phyloP scores from a whole-genome alignment of 2,329 filamentous ascomycete genomes.

The Sporothrix luriei region DNA sequence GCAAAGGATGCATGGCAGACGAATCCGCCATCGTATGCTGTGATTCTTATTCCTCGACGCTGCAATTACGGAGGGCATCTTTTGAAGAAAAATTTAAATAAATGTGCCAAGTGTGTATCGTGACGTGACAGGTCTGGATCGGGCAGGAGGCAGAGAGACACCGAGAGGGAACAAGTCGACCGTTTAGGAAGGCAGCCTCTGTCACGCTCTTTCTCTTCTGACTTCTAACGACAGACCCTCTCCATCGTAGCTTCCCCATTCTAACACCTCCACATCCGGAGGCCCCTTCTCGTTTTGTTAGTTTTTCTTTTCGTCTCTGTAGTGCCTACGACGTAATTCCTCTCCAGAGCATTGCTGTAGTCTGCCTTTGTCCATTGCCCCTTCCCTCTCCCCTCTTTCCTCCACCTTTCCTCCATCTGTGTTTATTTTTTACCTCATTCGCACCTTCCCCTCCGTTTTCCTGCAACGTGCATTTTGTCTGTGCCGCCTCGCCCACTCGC shows the following conservation, averaged over 20 bases:
- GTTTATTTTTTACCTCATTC: constrained; percentile 8
- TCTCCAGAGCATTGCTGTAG: not conserved
- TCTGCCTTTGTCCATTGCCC: not conserved
- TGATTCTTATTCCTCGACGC: not conserved
- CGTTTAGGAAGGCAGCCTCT: constrained; percentile 6
- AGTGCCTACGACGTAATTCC: no score
- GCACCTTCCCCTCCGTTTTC: constrained; percentile 6
- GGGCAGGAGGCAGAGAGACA: constrained; percentile 14
- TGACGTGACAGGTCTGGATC: constrained; percentile 20
- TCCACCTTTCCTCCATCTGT: not conserved
- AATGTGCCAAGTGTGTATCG: constrained; percentile 4
- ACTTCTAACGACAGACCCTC: not conserved
- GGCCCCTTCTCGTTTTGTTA: not conserved
- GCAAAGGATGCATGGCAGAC: not conserved
- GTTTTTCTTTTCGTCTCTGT: not conserved
- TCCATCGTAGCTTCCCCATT: constrained; percentile 17
- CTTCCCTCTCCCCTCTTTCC: constrained; percentile 18
- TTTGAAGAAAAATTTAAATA: not conserved
- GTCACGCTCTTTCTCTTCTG: constrained; percentile 6
- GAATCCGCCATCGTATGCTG: constrained; percentile 1
- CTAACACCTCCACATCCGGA: constrained; percentile 13
- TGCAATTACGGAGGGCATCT: not conserved
- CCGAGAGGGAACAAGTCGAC: not conserved
- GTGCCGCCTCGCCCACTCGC: constrained; percentile 8
- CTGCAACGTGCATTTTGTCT: constrained; percentile 12